phyloP scores from a whole-genome alignment of 192 early-diverging fungal species.

The Umbelopsis sp. region DNA sequence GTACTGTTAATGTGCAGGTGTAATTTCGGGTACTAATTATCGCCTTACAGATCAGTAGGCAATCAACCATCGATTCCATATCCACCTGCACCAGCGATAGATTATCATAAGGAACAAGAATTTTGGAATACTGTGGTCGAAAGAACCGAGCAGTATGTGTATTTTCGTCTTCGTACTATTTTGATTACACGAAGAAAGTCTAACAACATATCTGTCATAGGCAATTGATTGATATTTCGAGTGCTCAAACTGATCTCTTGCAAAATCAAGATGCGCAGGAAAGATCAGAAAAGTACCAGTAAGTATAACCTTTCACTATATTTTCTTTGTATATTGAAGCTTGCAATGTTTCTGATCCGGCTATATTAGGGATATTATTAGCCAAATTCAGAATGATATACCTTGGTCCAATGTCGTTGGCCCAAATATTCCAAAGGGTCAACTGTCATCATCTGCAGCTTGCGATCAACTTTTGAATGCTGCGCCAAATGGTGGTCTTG shows the following conservation, averaged over 20 bases:
- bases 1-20: too few species aligned
- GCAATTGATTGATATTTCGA: constrained; percentile 31
- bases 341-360: too few species aligned
- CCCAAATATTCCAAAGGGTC: not conserved
- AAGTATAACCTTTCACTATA: not conserved
- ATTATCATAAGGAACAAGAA: constrained; percentile 25
- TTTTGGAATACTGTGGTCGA: constrained; percentile 34
- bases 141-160: constrained; percentile 28
- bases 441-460: not conserved
- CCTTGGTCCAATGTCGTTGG: not conserved
- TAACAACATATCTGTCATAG: not conserved
- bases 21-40: not conserved
- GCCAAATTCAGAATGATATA: constrained; percentile 9
- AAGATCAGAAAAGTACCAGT: constrained; percentile 28
- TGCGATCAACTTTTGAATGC: not conserved
- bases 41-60: not conserved
- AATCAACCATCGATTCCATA: not conserved
- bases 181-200: not conserved
- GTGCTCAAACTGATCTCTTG: constrained; percentile 28
- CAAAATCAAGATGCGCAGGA: constrained; percentile 32
- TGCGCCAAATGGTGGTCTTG: constrained; percentile 26
- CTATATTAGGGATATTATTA: constrained; percentile 16
- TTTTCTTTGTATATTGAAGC: not conserved
- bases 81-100: constrained; percentile 17
- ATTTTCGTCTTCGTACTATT: not conserved